Conservation (phyloP, 768 basidiomycete species). For the Kwoniella botswanensis region DNA sequence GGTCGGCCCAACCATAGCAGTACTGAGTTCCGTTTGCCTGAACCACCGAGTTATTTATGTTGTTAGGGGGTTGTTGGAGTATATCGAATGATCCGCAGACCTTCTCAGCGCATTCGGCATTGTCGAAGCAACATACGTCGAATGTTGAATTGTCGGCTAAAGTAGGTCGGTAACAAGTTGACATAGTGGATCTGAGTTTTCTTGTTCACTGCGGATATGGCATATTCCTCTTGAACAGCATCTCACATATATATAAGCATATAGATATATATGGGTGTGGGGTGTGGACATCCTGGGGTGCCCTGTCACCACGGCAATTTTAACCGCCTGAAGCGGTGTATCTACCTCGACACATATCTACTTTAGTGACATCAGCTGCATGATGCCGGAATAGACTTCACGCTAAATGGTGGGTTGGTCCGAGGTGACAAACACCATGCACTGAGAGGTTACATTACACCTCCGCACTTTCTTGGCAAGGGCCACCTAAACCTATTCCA, state of each 20-base stretch:
- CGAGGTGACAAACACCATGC: not conserved
- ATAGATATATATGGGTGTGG: not conserved
- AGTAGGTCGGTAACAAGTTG: conserved; percentile 11
- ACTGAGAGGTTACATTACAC: not conserved
- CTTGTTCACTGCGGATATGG: not conserved
- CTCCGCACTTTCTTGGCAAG: not conserved
- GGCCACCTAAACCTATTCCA: too few relatives aligned
- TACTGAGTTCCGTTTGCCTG: conserved; percentile 9
- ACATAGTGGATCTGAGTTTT: not conserved
- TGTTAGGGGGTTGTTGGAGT: not conserved
- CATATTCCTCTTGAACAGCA: too few relatives aligned
- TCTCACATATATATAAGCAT: not conserved
- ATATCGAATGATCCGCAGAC: conserved; percentile 8
- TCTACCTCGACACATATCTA: not conserved
- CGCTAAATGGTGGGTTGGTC: not conserved
- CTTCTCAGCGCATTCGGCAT: conserved; percentile 3
- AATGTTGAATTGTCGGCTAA: conserved; percentile 12
- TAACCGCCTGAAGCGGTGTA: not conserved
- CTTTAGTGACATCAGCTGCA: not conserved
- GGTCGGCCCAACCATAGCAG: conserved; percentile 1
- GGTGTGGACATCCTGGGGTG: not conserved
- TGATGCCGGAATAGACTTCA: not conserved
- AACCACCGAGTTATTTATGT: conserved; percentile 2
- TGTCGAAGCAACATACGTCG: conserved; percentile 18
- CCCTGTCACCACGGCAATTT: too few relatives aligned